Base-by-base conservation (phyloP, 495 filamentous ascomycete genomes). In the Chaetomium tenue region DNA sequence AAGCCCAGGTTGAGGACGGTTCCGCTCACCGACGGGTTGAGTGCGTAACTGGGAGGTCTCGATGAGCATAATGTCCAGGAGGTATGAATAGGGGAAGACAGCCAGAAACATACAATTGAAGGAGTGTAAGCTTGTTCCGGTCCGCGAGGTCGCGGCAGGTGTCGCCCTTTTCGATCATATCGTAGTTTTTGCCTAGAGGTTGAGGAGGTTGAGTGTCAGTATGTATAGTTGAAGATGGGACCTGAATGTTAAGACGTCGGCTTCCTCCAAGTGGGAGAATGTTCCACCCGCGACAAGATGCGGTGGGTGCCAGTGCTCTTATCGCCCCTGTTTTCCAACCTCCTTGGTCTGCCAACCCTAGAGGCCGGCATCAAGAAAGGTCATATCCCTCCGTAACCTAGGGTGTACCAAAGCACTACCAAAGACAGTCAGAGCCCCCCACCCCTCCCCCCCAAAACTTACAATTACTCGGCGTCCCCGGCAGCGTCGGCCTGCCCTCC, bases 21-120 rank as follows among this genome's bases (percentile, higher is more conserved):
- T 30, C 22, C 23, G 63, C 69, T 72, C 61, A 74, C 70, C 58
- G 57, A 63, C 12, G 70, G 71, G 58, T 72, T 72, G 15, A 74
- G 61, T 28, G 33, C 33, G 46, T 73, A 73, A 56, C 71, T 73
- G 47, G 5, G 2, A 30, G 28, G 3, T 4, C 46, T 20, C 23
- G 30, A 2, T 23, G 0, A 33, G 25, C 16, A n/a, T 11, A n/a
- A 30, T 30, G 28, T 30, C 28, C 6, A 30, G 6, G 28, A 2
- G 50, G n/a, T 2, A 23, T 48, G 26, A 60, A 12, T 20, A 40
- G 25, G 30, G 51, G 13, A 0, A 58, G 46, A 39, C 5, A 18
- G 0, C 30, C 16, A 26, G 18, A 20, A 39, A 60, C 37, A 60
- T 58, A 70, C 70, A 72, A 72, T 5, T 68, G 58, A 18, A 68